A percentile compares a stretch with the other conserved stretches of the same genome.
These are phyloP conservation scores for Bertia moriformis DNA, from an alignment of 2,329 filamentous ascomycete genomes.

Conservation along the genomic window DNA sequence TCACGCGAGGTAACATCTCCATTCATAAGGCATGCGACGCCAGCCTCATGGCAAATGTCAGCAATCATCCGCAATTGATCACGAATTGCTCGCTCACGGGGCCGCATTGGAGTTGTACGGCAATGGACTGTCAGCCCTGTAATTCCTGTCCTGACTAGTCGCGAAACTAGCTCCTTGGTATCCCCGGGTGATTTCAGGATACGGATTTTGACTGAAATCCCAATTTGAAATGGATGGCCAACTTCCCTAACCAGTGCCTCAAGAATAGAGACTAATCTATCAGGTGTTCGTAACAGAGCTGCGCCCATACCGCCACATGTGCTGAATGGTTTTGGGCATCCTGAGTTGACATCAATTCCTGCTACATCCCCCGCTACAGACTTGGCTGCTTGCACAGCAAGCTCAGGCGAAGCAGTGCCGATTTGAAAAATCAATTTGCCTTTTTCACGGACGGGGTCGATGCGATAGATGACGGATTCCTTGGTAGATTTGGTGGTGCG, in stretches of 20 bases:
- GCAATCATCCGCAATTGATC: slow-evolving; percentile 75
- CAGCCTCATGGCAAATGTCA: slow-evolving; percentile 64
- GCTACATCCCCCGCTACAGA: slow-evolving; percentile 76
- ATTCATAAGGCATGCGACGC: slow-evolving; percentile 90
- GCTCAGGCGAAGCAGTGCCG: slow-evolving; percentile 69
- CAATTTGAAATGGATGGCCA: slow-evolving; percentile 64
- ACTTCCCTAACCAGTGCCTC: slow-evolving; percentile 70
- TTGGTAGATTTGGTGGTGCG: neutral
- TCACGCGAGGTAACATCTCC: slow-evolving; percentile 72
- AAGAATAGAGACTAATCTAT: slow-evolving; percentile 70
- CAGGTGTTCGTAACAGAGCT: slow-evolving; percentile 71
- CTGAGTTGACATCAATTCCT: slow-evolving; percentile 92
- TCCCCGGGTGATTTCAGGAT: slow-evolving; percentile 63
- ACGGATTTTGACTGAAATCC: slow-evolving; percentile 93
- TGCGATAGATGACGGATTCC: slow-evolving; percentile 62
- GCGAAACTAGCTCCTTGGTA: slow-evolving; percentile 64
- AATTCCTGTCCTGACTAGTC: slow-evolving; percentile 75
- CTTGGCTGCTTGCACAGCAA: slow-evolving; percentile 71
- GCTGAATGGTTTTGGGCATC: slow-evolving; percentile 95
- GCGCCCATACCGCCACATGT: slow-evolving; percentile 92
- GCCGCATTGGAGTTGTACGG: slow-evolving; percentile 89
- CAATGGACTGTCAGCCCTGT: slow-evolving; percentile 88
- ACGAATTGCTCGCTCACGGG: slow-evolving; percentile 76
- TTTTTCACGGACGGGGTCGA: slow-evolving; percentile 66
- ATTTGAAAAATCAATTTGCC: slow-evolving; percentile 77